Base-by-base conservation (phyloP, 805 yeast genomes). In the Saturnispora sanitii region DNA sequence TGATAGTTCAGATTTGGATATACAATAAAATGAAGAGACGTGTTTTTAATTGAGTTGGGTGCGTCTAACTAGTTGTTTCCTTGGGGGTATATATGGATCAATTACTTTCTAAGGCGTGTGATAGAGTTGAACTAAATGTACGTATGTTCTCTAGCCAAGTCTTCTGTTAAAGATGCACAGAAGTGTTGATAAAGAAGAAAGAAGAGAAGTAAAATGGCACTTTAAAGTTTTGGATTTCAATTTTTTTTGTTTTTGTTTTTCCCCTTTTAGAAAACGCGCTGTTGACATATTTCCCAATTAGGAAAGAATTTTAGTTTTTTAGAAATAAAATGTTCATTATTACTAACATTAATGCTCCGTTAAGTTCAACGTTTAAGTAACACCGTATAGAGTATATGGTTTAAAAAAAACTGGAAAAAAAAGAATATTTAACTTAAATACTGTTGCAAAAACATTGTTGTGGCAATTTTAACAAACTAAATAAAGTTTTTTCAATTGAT, bases 231-330 rank as follows among this genome's bases (percentile, higher is more conserved):
- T n/a, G n/a, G n/a, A 29, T 29, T 15, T 29, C 5, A 7, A 6
- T 29, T 29, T 17, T 29, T 15, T 19, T 32, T 32, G n/a, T 18
- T 32, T 32, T 20, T 20, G 25, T 20, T 19, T 27, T 27, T 27
- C 30, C 30, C 13, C 16, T 27, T 27, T 27, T 7, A 16, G 7
- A 6, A 8, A 20, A 18, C 35, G 35, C 35, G 35, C 35, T 32
- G 35, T 32, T 32, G 35, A 32, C 35, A 32, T 8, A 19, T 32
- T 32, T 17, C 35, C 35, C 23, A 12, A 17, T 32, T 32, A 25
- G 35, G 35, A 32, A 17, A 18, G 5, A 4, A 27, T 27, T 6
- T 11, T n/a, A n/a, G n/a, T n/a, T n/a, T n/a, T n/a, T n/a, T n/a
- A n/a, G n/a, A n/a, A n/a, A n/a, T n/a, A n/a, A n/a, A n/a, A n/a